Conservation (phyloP, 2,329 filamentous ascomycete genomes). For the Arthrocladium fulminans region DNA sequence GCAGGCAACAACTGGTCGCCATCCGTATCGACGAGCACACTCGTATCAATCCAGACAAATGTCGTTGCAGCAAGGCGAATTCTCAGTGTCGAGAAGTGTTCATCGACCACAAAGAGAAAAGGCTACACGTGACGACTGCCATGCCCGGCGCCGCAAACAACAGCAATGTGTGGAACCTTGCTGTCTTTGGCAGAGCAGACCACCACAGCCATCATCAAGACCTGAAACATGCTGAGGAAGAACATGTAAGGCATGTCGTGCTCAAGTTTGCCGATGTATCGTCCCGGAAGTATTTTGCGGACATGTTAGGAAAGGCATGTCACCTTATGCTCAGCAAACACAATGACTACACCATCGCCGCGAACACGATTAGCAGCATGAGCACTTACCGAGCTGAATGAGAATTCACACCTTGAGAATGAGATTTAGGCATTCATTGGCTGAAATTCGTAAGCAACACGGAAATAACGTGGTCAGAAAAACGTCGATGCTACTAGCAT, state of each 20-base stretch:
- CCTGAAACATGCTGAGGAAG: not conserved
- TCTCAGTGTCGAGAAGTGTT: slow-evolving; percentile 1
- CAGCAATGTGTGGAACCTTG: slow-evolving; percentile 4
- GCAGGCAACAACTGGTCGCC: not conserved
- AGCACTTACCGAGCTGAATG: too few species aligned
- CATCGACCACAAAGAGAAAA: not conserved
- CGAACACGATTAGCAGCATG: too few species aligned
- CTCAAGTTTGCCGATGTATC: not conserved
- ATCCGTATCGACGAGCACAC: slow-evolving; percentile 5
- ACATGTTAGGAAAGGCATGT: not conserved
- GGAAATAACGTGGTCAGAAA: too few species aligned
- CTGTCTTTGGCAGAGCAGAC: slow-evolving; percentile 4
- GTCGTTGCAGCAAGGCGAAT: slow-evolving; percentile 2
- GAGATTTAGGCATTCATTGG: too few species aligned
- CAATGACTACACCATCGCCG: too few species aligned
- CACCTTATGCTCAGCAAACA: too few species aligned
- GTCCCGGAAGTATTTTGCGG: not conserved
- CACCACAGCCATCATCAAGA: not conserved
- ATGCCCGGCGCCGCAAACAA: not conserved
- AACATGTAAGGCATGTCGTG: slow-evolving; percentile 1
- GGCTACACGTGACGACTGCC: not conserved
- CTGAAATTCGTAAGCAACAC: too few species aligned
- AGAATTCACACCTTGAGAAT: too few species aligned
- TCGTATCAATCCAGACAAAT: slow-evolving; percentile 2
- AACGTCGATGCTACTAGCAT: too few species aligned